Base-by-base conservation (phyloP, 108 stramenopile species). In the Cyclotella sp. region DNA sequence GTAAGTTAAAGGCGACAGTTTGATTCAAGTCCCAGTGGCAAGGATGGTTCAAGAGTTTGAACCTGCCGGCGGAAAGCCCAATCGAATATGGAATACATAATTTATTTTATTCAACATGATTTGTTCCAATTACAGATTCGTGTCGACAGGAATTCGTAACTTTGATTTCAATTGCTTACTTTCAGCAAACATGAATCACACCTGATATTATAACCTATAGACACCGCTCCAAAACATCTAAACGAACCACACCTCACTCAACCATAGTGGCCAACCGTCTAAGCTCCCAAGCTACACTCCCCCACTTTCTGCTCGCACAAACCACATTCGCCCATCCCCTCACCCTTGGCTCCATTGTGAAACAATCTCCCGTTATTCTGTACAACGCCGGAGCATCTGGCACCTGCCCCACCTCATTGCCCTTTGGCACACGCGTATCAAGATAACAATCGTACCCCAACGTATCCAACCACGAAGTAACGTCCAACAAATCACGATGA, bases 321-420 rank as follows among this genome's bases (percentile, higher is more conserved):
- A 80, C 79, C 15, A 80, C 73, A 66, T 80, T 80, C 16, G 72
- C 72, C 79, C 79, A 80, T n/a, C 79, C 79, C 46, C 79, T 68
- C 6, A 80, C 72, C n/a, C 46, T 68, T 8, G 79, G 79, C 42
- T 80, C 79, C 26, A 54, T 30, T 15, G 45, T 41, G 29, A 80
- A 63, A 69, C 79, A 80, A 51, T 61, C 68, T 0, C 79, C 79
- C 29, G 72, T 80, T 69, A 80, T 80, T 27, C 79, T 67, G 53
- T 80, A 80, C 68, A 80, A 69, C 12, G 59, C 72, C 24, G 79
- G 79, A 24, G 74, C 74, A 2, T 66, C 74, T 51, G 21, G 22
- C 12, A 75, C 74, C 19, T 55, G 43, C 26, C 49, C 65, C 22
- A 34, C 26, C 43, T 75, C 74, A 28, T 58, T 65, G 9, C 45